Conservation (phyloP, 2,329 filamentous ascomycete genomes). For the Colletotrichum echinochloae region DNA sequence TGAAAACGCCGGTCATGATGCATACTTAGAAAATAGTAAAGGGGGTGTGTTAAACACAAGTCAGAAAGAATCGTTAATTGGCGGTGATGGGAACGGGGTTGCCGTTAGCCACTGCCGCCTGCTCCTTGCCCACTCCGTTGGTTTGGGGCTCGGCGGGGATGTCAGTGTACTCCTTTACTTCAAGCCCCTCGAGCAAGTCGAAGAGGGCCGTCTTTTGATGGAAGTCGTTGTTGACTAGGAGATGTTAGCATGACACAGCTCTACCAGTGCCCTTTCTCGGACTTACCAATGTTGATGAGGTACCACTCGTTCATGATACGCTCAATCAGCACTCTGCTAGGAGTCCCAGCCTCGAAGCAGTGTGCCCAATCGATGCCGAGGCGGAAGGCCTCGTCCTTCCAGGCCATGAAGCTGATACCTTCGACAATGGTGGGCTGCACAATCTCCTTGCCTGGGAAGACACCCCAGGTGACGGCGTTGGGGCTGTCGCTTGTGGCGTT, state of each 20-base stretch:
- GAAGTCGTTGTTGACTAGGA: constrained; percentile 96
- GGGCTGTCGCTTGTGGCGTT: constrained; percentile 89
- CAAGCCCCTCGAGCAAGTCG: constrained; percentile 83
- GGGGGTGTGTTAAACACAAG: constrained; percentile 41
- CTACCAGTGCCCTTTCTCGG: not conserved
- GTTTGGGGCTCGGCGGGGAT: constrained; percentile 46
- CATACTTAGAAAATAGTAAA: constrained; percentile 43
- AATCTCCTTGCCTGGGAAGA: constrained; percentile 98
- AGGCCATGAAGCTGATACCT: constrained; percentile 95
- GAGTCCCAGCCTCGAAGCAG: constrained; percentile 82
- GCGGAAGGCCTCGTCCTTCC: constrained; percentile 97
- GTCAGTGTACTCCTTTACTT: constrained; percentile 72
- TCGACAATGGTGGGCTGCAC: constrained; percentile 99
- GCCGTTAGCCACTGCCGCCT: constrained; percentile 40
- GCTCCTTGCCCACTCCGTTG: constrained; percentile 32
- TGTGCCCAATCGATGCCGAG: constrained; percentile 94
- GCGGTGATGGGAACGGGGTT: constrained; percentile 38
- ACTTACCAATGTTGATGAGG: constrained; percentile 91
- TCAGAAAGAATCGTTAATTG: constrained; percentile 41
- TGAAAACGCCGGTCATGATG: constrained; percentile 42
- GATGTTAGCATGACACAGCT: constrained; percentile 15
- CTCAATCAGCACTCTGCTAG: constrained; percentile 84
- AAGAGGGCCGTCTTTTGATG: constrained; percentile 86
- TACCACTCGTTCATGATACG: constrained; percentile 91
- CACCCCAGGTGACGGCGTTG: constrained; percentile 99